Evolutionary conservation across 2,329 filamentous ascomycete genomes (phyloP).

Genomic region (Penicillium digitatum): DNA sequence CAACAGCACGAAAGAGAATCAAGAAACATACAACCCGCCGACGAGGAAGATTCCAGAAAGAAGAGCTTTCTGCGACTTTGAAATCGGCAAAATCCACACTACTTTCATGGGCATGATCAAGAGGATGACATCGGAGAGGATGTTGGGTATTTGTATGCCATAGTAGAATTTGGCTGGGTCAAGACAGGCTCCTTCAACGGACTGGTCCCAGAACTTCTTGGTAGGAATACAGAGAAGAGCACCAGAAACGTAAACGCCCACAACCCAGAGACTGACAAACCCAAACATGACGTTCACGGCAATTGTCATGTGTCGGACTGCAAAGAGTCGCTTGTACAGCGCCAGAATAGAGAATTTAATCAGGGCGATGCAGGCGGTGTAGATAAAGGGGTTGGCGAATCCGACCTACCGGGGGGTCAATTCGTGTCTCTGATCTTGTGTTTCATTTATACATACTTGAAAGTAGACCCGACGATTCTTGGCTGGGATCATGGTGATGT

Average conservation of each 20-base stretch:
- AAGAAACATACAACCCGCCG: conserved; percentile 26
- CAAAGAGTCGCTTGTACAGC: conserved; percentile 29
- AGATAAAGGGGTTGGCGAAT: conserved; percentile 29
- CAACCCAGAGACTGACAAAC: conserved; percentile 24
- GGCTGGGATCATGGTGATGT: conserved; percentile 26
- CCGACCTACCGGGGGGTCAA: conserved; percentile 20
- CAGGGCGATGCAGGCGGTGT: conserved; percentile 22
- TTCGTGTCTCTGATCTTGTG: neutral
- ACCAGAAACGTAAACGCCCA: conserved; percentile 22
- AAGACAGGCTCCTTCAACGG: conserved; percentile 25
- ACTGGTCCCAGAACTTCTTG: conserved; percentile 26
- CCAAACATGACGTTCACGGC: conserved; percentile 19
- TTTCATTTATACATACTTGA: conserved; percentile 15
- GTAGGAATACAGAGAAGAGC: conserved; percentile 26
- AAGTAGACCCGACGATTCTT: conserved; percentile 25
- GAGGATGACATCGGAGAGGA: conserved; percentile 28
- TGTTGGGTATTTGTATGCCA: conserved; percentile 31
- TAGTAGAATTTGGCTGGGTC: conserved; percentile 27
- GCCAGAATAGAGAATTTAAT: conserved; percentile 31
- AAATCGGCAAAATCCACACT: conserved; percentile 27
- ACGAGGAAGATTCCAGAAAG: conserved; percentile 29
- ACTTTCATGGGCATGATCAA: conserved; percentile 27
- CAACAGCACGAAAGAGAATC: neutral
- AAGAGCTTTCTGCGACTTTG: conserved; percentile 22
- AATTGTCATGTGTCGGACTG: conserved; percentile 18